phyloP scores from a whole-genome alignment of 768 basidiomycete species.

The Agaricus blazei region DNA sequence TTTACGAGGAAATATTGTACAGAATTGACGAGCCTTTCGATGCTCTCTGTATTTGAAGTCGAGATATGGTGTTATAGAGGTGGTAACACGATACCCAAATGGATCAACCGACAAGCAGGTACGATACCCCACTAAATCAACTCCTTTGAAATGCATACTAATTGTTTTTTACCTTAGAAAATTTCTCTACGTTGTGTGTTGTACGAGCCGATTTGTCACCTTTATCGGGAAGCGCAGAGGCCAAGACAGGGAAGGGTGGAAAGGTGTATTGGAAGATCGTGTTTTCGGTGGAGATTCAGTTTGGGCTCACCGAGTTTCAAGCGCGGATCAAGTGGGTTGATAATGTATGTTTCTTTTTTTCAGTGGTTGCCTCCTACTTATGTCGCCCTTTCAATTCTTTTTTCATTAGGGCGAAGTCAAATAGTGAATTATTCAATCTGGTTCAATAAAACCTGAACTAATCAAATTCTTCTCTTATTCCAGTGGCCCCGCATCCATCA shows the following conservation, averaged over 20 bases:
- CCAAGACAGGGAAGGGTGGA: slow-evolving; percentile 58
- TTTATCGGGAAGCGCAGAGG: slow-evolving; percentile 62
- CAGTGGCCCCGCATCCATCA: slow-evolving; percentile 75
- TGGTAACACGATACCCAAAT: slow-evolving; percentile 63
- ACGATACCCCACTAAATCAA: slow-evolving; percentile 12
- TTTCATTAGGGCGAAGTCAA: slow-evolving; percentile 53
- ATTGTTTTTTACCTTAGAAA: slow-evolving; percentile 31
- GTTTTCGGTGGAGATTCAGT: slow-evolving; percentile 80
- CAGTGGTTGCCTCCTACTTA: background rate
- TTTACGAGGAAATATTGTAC: slow-evolving; percentile 82
- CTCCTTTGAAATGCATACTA: too few relatives aligned
- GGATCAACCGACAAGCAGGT: slow-evolving; percentile 65
- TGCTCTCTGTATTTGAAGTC: slow-evolving; percentile 77
- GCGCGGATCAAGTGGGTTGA: slow-evolving; percentile 82
- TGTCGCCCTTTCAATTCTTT: slow-evolving; percentile 1
- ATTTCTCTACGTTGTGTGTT: slow-evolving; percentile 73
- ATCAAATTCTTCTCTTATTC: background rate
- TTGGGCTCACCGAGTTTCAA: slow-evolving; percentile 77
- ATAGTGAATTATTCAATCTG: slow-evolving; percentile 46
- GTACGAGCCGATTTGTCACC: slow-evolving; percentile 76
- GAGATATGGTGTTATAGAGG: slow-evolving; percentile 84
- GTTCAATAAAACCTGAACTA: background rate
- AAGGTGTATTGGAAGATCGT: slow-evolving; percentile 82
- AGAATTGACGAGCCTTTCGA: slow-evolving; percentile 69
- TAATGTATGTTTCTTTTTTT: slow-evolving; percentile 43